Percentiles rank a stretch among this genome's conserved stretches.
Conservation (phyloP, 352 stramenopile species). For the Lagenidium giganteum region DNA sequence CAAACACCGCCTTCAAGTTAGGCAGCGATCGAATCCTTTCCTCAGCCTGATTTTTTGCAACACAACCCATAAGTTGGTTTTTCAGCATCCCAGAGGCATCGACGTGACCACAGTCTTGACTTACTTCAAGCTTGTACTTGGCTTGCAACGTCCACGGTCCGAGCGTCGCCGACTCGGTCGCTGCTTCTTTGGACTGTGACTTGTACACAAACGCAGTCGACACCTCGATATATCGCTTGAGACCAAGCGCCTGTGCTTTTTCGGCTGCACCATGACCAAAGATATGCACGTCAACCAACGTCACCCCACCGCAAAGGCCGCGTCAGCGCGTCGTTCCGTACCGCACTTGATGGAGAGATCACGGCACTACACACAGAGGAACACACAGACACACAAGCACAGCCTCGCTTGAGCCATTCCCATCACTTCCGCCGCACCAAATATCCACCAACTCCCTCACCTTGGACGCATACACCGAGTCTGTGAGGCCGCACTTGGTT, state of each 20-base stretch:
- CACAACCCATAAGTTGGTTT: too few species aligned
- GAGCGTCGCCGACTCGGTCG: constrained; percentile 51
- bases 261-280: constrained; percentile 25
- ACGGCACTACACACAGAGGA: constrained; percentile 35
- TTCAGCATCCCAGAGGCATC: not conserved
- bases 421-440: not conserved
- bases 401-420: not conserved
- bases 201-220: constrained; percentile 89
- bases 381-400: not conserved
- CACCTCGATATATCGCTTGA: constrained; percentile 82
- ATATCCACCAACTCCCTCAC: constrained; percentile 9
- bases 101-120: not conserved
- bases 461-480: constrained; percentile 78
- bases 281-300: not conserved
- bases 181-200: constrained; percentile 67
- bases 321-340: too few species aligned
- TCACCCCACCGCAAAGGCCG: too few species aligned
- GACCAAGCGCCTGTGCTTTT: constrained; percentile 54
- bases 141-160: constrained; percentile 82
- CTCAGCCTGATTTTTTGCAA: constrained; percentile 32
- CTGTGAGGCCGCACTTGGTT: constrained; percentile 73
- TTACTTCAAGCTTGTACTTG: constrained; percentile 80
- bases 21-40: constrained; percentile 57
- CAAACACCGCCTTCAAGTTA: constrained; percentile 59
- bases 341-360: constrained; percentile 82